Base-by-base conservation (phyloP, 2,329 filamentous ascomycete species). In the Furcasterigmium sp. region DNA sequence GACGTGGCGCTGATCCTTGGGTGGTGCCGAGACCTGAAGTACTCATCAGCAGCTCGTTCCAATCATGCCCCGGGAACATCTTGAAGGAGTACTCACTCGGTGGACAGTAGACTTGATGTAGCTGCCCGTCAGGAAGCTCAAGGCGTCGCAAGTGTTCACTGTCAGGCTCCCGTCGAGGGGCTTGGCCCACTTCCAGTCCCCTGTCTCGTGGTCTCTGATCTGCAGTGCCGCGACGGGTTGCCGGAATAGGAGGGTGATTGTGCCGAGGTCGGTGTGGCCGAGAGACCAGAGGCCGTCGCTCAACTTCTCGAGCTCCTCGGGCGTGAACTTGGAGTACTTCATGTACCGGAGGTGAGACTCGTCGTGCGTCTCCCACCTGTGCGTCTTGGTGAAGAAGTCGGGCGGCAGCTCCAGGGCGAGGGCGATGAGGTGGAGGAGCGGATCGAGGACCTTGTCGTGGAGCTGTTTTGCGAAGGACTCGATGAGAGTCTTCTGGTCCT, bases 311-410 rank as follows among this genome's bases (percentile, higher is more conserved):
- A 71, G 71, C 19, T 75, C 69, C n/a, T 73, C 67, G 0, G 64
- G 55, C 0, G 62, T 68, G 28, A 76, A 72, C 1, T 69, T 68
- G 8, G 67, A 65, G 47, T 81, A 81, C 39, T 73, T 67, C 76
- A 82, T 82, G 56, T 81, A 82, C 3, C 80, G 70, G n/a, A 82
- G 65, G 45, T 82, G 78, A 19, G 78, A 76, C 47, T 82, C 78
- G 15, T 74, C 70, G 21, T 74, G 68, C n/a, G 70, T 65, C 2
- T 80, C 69, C 56, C 82, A 84, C 14, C 64, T 66, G 55, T 84
- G 80, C 8, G 59, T 14, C 0, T 50, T 75, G 62, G 15, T 69
- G 64, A 48, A 76, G 67, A 26, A 84, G 64, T 84, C 78, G 28
- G 78, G 70, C 0, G 77, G 75, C 0, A 85, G 63, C 51, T 84